A percentile compares a stretch with the other conserved stretches of the same genome.
Conservation (phyloP, 106 monocot species). For the Dendrobium nobile region DNA sequence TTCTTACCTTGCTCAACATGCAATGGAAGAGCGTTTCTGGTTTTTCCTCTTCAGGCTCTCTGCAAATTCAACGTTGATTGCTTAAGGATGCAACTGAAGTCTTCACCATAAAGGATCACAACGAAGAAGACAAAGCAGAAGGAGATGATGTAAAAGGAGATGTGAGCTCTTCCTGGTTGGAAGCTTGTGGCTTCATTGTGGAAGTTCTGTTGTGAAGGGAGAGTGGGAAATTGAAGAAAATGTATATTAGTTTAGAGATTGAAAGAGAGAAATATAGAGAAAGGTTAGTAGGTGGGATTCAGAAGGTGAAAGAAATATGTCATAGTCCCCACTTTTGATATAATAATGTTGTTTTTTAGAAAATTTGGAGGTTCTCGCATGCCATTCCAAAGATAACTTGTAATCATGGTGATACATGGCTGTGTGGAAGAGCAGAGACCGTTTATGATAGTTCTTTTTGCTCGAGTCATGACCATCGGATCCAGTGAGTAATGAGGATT, state of each 20-base stretch:
- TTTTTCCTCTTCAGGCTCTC: not conserved
- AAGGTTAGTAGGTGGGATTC: slow-evolving; percentile 4
- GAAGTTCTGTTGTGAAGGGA: not conserved
- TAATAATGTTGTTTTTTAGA: not conserved
- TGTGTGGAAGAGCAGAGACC: not conserved
- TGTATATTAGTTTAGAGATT: not conserved
- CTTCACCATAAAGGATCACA: slow-evolving; percentile 42
- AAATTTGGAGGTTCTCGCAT: slow-evolving; percentile 8
- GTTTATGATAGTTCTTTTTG: not conserved
- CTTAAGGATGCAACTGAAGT: slow-evolving; percentile 26
- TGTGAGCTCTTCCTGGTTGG: slow-evolving; percentile 19
- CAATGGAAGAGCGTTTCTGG: not conserved
- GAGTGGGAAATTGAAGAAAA: not conserved
- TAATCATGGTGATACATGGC: not conserved
- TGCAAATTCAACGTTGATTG: slow-evolving; percentile 12
- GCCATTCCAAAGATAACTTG: not conserved
- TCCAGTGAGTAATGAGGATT: too few relatives aligned
- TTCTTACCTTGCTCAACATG: not conserved
- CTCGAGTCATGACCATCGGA: too few relatives aligned
- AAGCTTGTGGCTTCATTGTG: slow-evolving; percentile 8
- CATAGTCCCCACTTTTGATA: not conserved
- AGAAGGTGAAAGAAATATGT: slow-evolving; percentile 2
- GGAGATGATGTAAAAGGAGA: slow-evolving; percentile 24
- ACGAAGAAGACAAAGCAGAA: slow-evolving; percentile 40
- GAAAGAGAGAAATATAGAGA: not conserved